A percentile compares a stretch with the other conserved stretches of the same genome.
Conservation (phyloP, 345 rosid genomes). For the Boechera divaricarpa region DNA sequence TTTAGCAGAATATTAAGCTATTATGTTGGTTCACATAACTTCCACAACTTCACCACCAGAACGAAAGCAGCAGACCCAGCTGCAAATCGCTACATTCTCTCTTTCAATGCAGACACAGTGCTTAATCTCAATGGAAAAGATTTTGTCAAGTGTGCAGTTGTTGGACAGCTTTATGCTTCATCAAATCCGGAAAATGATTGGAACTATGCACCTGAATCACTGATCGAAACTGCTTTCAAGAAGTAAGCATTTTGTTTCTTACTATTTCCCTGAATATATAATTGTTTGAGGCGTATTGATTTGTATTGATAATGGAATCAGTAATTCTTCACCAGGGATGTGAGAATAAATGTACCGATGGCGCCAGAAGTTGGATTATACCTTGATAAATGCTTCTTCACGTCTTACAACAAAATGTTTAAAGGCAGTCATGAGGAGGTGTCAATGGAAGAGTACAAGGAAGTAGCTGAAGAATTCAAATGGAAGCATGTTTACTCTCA, state of each 20-base stretch:
- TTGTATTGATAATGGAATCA: not conserved
- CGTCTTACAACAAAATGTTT: conserved; percentile 84
- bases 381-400: conserved; percentile 89
- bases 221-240: conserved; percentile 67
- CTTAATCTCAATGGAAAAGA: conserved; percentile 75
- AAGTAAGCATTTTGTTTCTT: conserved; percentile 51
- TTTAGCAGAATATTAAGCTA: conserved; percentile 72
- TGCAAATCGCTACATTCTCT: conserved; percentile 71
- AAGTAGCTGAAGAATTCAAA: conserved; percentile 80
- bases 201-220: conserved; percentile 77
- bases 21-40: conserved; percentile 91
- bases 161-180: conserved; percentile 99
- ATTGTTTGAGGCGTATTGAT: conserved; percentile 5
- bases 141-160: conserved; percentile 92
- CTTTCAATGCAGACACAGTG: conserved; percentile 62
- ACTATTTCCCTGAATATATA: conserved; percentile 13
- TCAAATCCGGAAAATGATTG: conserved; percentile 93
- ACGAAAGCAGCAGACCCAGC: conserved; percentile 88
- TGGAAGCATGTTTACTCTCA: conserved; percentile 84
- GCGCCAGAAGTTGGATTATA: conserved; percentile 98
- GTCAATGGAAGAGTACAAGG: conserved; percentile 74
- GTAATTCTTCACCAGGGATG: conserved; percentile 53
- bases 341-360: conserved; percentile 72
- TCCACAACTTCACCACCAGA: conserved; percentile 93
- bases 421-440: conserved; percentile 84